Evolutionary conservation across 2,329 filamentous ascomycete species (phyloP), one percentile per base, ranked within the genome.

Genomic region (Ophiocordyceps australis): DNA sequence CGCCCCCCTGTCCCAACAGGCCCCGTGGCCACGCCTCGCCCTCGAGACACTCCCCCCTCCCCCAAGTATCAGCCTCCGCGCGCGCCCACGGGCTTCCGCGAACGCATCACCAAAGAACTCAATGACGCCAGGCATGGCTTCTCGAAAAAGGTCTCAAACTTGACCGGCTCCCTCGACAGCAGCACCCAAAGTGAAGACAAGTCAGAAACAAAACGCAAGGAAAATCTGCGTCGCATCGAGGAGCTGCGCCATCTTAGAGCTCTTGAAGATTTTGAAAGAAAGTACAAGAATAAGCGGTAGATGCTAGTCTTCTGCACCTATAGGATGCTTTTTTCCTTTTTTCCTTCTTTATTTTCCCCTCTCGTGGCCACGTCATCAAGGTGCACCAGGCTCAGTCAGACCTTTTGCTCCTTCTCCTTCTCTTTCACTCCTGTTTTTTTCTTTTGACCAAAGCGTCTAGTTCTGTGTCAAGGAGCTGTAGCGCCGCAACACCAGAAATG

Each of bases 91-190:
- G 38, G 41, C 15, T 33, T 48, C 11, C 38, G 39, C 14, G 45
- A 52, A 29, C 42, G 45, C 16, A 38, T 55, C 8, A 41, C 36
- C 21, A 36, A 31, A 25, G 46, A 46, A 37, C 32, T 55, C 18
- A 32, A 40, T 23, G 48, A 50, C 17, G 38, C 52, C 31, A 52
- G 52, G 37, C 49, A 55, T 40, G 45, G 49, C 17, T 32, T 54
- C 10, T 38, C 40, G 5, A 40, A 50, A 10, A 35, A 41, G 15
- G 30, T 53, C 12, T 39, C 42, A 30, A 47, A 37, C 32, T 45
- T 47, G 28, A 51, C 47, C 5, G 48, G 52, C 24, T 35, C 42
- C 19, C 45, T 46, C 23, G 28, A 36, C 14, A 42, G 40, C 9
- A 46, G 41, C 1, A 42, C 46, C 13, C 27, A 42, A 29, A n/a